Base-by-base conservation (phyloP, 805 yeast species). In the Candida suzukii region DNA sequence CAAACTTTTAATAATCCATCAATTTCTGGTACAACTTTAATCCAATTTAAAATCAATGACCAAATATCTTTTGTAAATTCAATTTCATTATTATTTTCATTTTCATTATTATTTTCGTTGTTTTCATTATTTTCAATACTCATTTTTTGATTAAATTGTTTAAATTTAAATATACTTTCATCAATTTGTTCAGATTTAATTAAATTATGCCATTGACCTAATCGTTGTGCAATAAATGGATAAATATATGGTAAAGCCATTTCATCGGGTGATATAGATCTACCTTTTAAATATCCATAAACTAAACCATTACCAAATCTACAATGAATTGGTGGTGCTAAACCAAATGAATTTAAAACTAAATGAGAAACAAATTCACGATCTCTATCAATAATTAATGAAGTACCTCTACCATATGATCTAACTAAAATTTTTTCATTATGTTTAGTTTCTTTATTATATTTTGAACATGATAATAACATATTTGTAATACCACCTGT, bases 321-420 rank as follows among this genome's bases (percentile, higher is more conserved):
- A 4, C 85, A 82, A 53, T 74, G 75, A 21, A 83, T 70, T 1
- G 80, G 70, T 1, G 93, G 87, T 0, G 91, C 91, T 46, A 83
- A 68, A 3, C 68, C 65, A 34, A 78, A 64, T 3, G 80, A 68
- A 49, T 78, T 71, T 39, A 84, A 67, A 40, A 78, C 73, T 38
- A 78, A 54, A 55, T 83, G 91, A 42, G 84, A 80, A 17, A 81
- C 80, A 53, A 78, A 80, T 55, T 83, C 93, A 29, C 88, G 64
- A 48, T 80, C 80, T 47, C 93, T 66, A 58, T 84, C 88, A 27
- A 83, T 83, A 39, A 83, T 82, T 29, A 78, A 63, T 41, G 71
- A 73, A 1, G 93, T 83, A 12, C 88, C 88, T 42, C 75, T 72
- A 9, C 93, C 93, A 49, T 84, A 83, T 0, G 84, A 80, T 44